phyloP scores from a whole-genome alignment of 1,284 basidiomycete species.

The Peniophora sp. region DNA sequence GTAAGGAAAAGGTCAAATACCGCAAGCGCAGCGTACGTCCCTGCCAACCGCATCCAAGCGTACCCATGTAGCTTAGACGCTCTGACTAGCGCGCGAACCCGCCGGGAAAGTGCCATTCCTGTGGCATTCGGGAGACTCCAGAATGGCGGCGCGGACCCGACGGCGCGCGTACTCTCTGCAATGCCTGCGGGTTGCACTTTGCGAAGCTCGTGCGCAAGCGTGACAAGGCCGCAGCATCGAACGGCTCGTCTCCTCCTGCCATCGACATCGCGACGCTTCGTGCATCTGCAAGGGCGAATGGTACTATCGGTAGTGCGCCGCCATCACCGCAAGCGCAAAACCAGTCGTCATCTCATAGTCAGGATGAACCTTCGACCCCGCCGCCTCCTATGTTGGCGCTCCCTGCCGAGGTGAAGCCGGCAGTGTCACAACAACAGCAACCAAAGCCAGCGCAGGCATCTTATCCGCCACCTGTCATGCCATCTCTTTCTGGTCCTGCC shows the following conservation, averaged over 20 bases:
- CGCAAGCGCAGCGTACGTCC: constrained; percentile 70
- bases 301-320: neutral
- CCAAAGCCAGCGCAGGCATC: too few species aligned
- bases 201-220: constrained; percentile 72
- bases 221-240: constrained; percentile 48
- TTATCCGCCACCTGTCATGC: too few species aligned
- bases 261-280: constrained; percentile 70
- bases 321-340: constrained; percentile 1
- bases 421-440: too few species aligned
- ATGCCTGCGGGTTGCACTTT: constrained; percentile 77
- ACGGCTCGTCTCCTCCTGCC: constrained; percentile 37
- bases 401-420: too few species aligned
- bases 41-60: constrained; percentile 13
- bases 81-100: constrained; percentile 66
- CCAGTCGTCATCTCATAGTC: too few species aligned
- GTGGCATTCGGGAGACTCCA: constrained; percentile 77
- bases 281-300: constrained; percentile 32
- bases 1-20: constrained; percentile 66
- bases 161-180: constrained; percentile 72
- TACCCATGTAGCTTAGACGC: constrained; percentile 10
- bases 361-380: too few species aligned
- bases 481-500: too few species aligned
- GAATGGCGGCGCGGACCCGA: constrained; percentile 78
- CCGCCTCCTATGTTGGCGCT: too few species aligned
- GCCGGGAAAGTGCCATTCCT: constrained; percentile 77